phyloP scores from a whole-genome alignment of 768 basidiomycete species.

The Boletus vermiculosoides region DNA sequence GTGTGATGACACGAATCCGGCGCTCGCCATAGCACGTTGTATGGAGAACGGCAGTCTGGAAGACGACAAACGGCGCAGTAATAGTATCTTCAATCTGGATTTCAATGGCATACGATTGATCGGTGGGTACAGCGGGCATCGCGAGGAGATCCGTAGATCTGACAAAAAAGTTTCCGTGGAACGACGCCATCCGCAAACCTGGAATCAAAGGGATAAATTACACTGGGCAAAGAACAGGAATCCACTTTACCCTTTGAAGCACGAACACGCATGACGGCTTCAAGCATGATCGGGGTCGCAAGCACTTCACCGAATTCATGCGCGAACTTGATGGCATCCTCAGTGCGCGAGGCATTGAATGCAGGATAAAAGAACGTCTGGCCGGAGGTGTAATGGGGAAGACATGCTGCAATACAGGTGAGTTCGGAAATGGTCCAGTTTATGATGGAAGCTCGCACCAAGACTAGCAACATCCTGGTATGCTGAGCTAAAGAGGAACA shows the following conservation, averaged over 20 bases:
- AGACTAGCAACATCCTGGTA: constrained; percentile 97
- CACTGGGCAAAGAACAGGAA: not conserved
- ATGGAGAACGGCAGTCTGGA: constrained; percentile 93
- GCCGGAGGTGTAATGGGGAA: constrained; percentile 97
- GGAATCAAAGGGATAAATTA: not conserved
- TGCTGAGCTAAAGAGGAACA: constrained; percentile 94
- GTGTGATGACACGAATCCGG: constrained; percentile 87
- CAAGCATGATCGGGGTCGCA: constrained; percentile 92
- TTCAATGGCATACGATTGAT: constrained; percentile 95
- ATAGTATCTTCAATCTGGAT: constrained; percentile 94
- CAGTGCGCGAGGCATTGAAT: constrained; percentile 90
- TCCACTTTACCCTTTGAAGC: constrained; percentile 79
- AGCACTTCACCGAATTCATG: constrained; percentile 94
- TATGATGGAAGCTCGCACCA: constrained; percentile 41
- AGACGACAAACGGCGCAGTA: constrained; percentile 84
- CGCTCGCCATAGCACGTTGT: constrained; percentile 93
- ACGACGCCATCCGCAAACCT: constrained; percentile 94
- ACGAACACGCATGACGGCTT: constrained; percentile 96
- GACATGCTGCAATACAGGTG: constrained; percentile 54
- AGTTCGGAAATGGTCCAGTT: not conserved
- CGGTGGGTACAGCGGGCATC: constrained; percentile 94
- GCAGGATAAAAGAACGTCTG: constrained; percentile 98
- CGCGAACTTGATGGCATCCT: constrained; percentile 98
- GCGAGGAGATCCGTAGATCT: constrained; percentile 95
- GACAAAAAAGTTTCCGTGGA: constrained; percentile 99